Evolutionary conservation across 2,329 filamentous ascomycete genomes (phyloP).

Genomic region (Aspergillus caelatus): DNA sequence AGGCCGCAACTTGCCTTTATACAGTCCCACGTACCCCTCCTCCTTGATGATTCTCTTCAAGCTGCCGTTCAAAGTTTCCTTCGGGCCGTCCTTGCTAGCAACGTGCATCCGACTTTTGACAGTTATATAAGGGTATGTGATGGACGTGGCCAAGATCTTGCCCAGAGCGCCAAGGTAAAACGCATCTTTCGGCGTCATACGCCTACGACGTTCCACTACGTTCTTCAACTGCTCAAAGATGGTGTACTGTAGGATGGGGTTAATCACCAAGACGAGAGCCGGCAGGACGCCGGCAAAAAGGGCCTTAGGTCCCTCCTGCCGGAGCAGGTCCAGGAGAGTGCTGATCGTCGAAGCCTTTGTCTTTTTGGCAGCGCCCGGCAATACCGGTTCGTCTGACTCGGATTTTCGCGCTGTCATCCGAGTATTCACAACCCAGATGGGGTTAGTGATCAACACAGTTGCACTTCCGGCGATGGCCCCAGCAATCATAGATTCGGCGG

Average conservation of each 20-base stretch:
- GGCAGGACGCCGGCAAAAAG: constrained; percentile 93
- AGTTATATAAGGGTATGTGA: constrained; percentile 98
- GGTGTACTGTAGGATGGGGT: constrained; percentile 97
- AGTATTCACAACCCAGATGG: constrained; percentile 99
- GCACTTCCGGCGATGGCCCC: constrained; percentile 91
- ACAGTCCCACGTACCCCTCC: constrained; percentile 89
- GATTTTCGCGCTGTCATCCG: constrained; percentile 90
- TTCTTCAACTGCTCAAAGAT: constrained; percentile 99
- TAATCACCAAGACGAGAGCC: constrained; percentile 91
- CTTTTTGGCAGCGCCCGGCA: constrained; percentile 50
- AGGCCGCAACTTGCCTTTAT: constrained; percentile 71
- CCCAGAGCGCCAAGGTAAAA: constrained; percentile 91
- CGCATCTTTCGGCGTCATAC: constrained; percentile 81
- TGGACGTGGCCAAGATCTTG: constrained; percentile 88
- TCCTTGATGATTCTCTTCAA: constrained; percentile 79
- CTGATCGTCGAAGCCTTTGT: constrained; percentile 70
- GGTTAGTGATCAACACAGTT: constrained; percentile 94
- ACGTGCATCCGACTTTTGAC: constrained; percentile 98
- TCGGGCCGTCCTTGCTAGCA: constrained; percentile 72
- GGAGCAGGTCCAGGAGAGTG: constrained; percentile 78
- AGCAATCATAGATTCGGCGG: constrained; percentile 90
- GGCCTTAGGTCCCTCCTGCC: constrained; percentile 79
- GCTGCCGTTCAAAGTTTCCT: constrained; percentile 77
- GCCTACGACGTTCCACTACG: constrained; percentile 71
- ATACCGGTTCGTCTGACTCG: constrained; percentile 48